Conservation (phyloP, 352 stramenopile species). For the Elongisporangium undulatum region DNA sequence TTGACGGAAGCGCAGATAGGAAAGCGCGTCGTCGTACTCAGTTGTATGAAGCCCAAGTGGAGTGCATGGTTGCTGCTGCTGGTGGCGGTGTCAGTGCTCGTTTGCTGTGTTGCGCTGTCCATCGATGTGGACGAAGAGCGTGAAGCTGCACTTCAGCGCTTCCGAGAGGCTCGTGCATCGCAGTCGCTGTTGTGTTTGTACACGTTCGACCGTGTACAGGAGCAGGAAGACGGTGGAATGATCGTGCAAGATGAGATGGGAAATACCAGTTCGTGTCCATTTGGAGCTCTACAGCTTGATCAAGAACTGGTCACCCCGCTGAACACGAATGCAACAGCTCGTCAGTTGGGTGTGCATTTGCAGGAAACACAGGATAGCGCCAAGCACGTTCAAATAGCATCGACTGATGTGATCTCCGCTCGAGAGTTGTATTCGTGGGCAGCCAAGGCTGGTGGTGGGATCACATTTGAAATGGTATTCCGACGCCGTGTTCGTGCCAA, state of each 20-base stretch:
- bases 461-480: constrained; percentile 72
- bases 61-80: background rate
- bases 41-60: background rate
- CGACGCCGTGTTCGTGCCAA: constrained; percentile 28
- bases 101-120: background rate
- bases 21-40: background rate
- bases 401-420: constrained; percentile 35
- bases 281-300: constrained; percentile 57
- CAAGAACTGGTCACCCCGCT: constrained; percentile 37
- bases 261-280: constrained; percentile 36
- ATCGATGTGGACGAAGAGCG: background rate
- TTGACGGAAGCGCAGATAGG: background rate
- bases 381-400: constrained; percentile 47
- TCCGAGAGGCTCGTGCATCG: constrained; percentile 7
- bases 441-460: constrained; percentile 16
- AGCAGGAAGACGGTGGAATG: background rate
- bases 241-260: constrained; percentile 1
- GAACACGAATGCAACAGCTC: constrained; percentile 16
- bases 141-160: constrained; percentile 11
- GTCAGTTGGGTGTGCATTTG: constrained; percentile 45
- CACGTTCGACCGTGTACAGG: constrained; percentile 23
- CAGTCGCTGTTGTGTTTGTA: constrained; percentile 30
- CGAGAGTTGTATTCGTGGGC: constrained; percentile 46
- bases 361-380: constrained; percentile 16
- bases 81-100: background rate